Evolutionary conservation across 2,329 filamentous ascomycete genomes (phyloP).

Genomic region (Neofusicoccum ribis): DNA sequence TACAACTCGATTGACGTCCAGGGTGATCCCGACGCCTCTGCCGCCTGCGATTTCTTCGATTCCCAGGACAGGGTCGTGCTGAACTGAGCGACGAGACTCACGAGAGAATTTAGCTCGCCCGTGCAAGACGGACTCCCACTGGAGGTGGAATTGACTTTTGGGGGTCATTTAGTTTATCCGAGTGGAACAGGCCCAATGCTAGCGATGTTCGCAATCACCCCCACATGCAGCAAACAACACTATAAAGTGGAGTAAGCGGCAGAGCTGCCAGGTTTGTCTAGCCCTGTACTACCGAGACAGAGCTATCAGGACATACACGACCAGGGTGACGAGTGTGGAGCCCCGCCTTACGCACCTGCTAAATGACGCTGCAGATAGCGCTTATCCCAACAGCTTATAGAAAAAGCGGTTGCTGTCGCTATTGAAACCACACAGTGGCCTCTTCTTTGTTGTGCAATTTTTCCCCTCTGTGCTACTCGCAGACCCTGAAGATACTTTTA

Average conservation of each 20-base stretch:
- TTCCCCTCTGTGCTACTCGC: neutral
- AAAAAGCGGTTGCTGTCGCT: too few species aligned
- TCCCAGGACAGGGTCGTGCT: neutral
- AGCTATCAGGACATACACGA: neutral
- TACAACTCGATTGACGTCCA: neutral
- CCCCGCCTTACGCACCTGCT: neutral
- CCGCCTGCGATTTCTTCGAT: constrained; percentile 1
- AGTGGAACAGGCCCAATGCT: neutral
- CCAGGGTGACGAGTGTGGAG: neutral
- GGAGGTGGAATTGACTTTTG: too few species aligned
- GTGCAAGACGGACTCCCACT: too few species aligned
- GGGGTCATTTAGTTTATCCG: neutral
- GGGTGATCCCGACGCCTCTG: neutral
- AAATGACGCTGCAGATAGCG: neutral
- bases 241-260: too few species aligned
- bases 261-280: too few species aligned
- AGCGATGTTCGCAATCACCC: neutral
- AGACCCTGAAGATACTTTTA: neutral
- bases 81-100: neutral
- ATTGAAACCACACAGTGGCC: too few species aligned
- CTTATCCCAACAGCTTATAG: neutral
- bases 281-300: too few species aligned
- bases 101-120: too few species aligned
- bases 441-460: neutral
- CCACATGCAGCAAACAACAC: neutral